Base-by-base conservation (phyloP, 805 yeast species). In the Metschnikowia lachancei region DNA sequence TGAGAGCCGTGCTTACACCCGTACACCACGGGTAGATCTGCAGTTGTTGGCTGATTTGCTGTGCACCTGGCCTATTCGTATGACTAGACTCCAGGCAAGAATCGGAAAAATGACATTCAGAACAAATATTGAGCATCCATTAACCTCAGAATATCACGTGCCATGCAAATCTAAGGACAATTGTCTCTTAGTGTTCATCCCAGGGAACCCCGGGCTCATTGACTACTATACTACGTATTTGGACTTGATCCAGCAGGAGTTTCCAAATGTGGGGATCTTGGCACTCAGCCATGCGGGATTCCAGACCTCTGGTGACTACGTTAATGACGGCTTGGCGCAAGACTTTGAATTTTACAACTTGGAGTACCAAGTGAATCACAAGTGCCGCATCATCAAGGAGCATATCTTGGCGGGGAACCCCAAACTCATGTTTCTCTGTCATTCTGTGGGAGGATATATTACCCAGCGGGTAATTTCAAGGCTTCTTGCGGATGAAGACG, bases 131-230 rank as follows among this genome's bases (percentile, higher is more conserved):
- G 46, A 44, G 1, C 55, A 55, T 39, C 69, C 67, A 9, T 49
- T 58, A 35, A 69, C 72, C 0, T 56, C 63, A 18, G 59, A 66
- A 24, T 67, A 63, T 43, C 43, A 53, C 28, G 38, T 39, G 12
- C 31, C 24, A 14, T 30, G 46, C 17, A 33, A 47, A 46, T 11
- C 76, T 72, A 39, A 44, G 20, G 26, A 43, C 11, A 32, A 52
- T 3, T 58, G 51, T 18, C 53, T 85, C 26, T 60, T 85, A 37
- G 72, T 81, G 4, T 72, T 85, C 52, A 71, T 86, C 5, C 92
- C 94, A 0, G 94, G 94, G 0, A 86, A 86, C 54, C 94, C 94
- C 0, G 94, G 92, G 0, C 63, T 86, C 22, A 72, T 81, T 35
- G 82, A 81, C 50, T 86, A 77, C 63, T 86, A 86, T 61, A 69